Base-by-base conservation (phyloP, 2,329 filamentous ascomycete species). In the Apiospora arundinis region DNA sequence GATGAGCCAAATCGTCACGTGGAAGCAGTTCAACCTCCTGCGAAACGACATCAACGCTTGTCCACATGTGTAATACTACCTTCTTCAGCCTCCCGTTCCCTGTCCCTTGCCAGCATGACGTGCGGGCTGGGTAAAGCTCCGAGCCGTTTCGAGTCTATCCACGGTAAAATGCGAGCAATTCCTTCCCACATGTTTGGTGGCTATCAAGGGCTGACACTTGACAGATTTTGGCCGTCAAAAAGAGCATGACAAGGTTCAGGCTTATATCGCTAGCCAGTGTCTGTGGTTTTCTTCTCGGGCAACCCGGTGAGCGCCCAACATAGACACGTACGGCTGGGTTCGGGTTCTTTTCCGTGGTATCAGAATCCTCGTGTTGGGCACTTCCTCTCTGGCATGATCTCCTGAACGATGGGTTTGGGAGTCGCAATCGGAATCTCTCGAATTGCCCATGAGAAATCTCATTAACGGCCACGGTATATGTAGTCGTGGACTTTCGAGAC, bases 81-180 rank as follows among this genome's bases (percentile, higher is more conserved):
- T 18, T 32, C 56, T 28, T 40, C 32, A 63, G 56, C 28, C 56
- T 63, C 56, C 28, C 32, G 21, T 63, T 12, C 56, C 32, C 40
- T 9, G 56, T 63, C 56, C 56, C 56, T 63, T 40, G 56, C 18
- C 56, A 23, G 11, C n/a, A 63, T 63, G 56, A 40, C 56, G 56
- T 40, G 9, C 32, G 28, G 56, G 56, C 56, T 63, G 32, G 9
- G 11, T 21, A 8, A 63, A 40, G 21, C 56, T 23, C 32, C 16
- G 56, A n/a, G 32, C 56, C 56, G 56, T 37, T 63, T 21, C 9
- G 18, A 40, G 28, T n/a, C 32, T n/a, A 9, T 63, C 32, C 32
- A 40, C 18, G 56, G n/a, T 63, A 40, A 12, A 21, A 12, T 21
- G 56, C 32, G 56, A 63, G 21, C 18, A 21, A n/a, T 32, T 40